Evolutionary conservation across 1,284 basidiomycete species (phyloP).

Genomic region (Stereum hirsutum): DNA sequence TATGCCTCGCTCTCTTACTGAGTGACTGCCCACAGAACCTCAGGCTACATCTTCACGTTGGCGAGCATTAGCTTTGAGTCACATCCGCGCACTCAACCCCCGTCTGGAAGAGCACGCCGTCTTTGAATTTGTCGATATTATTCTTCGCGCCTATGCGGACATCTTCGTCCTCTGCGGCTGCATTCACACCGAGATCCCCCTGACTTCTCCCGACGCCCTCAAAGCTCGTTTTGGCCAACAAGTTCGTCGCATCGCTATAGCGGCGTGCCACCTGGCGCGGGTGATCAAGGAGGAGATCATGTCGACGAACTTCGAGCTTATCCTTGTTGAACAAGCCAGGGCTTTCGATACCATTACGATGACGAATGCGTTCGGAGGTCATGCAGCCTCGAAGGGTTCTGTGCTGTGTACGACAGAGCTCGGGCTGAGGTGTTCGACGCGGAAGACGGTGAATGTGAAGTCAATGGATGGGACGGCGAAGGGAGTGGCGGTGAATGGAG

Average conservation of each 20-base stretch:
- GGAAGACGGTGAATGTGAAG: constrained; percentile 25
- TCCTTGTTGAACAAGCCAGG: constrained; percentile 43
- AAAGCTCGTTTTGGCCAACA: constrained; percentile 45
- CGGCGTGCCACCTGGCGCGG: constrained; percentile 48
- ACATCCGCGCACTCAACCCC: constrained; percentile 60
- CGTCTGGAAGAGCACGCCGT: constrained; percentile 53
- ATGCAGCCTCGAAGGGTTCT: constrained; percentile 36
- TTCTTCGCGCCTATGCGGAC: constrained; percentile 60
- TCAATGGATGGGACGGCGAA: not conserved
- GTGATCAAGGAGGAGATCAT: constrained; percentile 63
- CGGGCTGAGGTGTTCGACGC: constrained; percentile 53
- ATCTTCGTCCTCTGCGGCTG: constrained; percentile 56
- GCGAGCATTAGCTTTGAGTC: constrained; percentile 58
- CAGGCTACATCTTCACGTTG: constrained; percentile 70
- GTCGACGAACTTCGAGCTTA: constrained; percentile 61
- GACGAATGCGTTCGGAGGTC: constrained; percentile 59
- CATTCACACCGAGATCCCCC: constrained; percentile 14
- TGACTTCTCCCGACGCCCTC: constrained; percentile 32
- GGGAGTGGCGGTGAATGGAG: constrained; percentile 21
- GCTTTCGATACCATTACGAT: constrained; percentile 44
- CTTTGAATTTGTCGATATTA: constrained; percentile 59
- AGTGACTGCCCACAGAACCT: constrained; percentile 34
- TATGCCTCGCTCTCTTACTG: constrained; percentile 1
- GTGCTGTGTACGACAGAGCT: constrained; percentile 65
- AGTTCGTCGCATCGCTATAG: constrained; percentile 50